phyloP scores from a whole-genome alignment of 495 filamentous ascomycete genomes.

The Echria macrotheca region DNA sequence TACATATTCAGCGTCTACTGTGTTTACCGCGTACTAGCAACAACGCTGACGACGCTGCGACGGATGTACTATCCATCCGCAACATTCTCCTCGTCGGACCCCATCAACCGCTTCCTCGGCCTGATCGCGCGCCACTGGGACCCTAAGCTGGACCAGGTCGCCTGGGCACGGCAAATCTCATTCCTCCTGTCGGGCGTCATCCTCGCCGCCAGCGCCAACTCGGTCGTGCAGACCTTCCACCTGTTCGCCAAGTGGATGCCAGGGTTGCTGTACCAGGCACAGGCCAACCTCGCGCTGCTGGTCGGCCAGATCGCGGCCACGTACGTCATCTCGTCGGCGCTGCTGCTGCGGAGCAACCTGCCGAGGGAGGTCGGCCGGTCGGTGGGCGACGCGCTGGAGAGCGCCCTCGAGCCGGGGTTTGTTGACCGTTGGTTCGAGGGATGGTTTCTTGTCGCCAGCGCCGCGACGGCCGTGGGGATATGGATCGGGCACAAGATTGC shows the following conservation, averaged over 20 bases:
- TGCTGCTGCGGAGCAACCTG: slow-evolving; percentile 67
- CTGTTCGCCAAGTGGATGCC: slow-evolving; percentile 68
- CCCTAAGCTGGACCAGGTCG: slow-evolving; percentile 59
- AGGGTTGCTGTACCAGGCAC: slow-evolving; percentile 51
- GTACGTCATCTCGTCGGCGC: slow-evolving; percentile 70
- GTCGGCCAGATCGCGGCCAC: slow-evolving; percentile 71
- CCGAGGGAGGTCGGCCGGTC: slow-evolving; percentile 65
- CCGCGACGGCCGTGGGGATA: slow-evolving; percentile 58
- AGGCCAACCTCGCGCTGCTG: slow-evolving; percentile 66
- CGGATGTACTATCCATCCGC: slow-evolving; percentile 45
- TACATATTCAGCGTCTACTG: slow-evolving; percentile 71
- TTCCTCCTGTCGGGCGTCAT: slow-evolving; percentile 75
- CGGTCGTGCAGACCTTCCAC: slow-evolving; percentile 68
- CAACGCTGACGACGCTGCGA: slow-evolving; percentile 55
- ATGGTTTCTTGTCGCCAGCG: slow-evolving; percentile 65
- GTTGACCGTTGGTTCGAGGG: slow-evolving; percentile 86
- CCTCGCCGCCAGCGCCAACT: slow-evolving; percentile 67
- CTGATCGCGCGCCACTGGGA: slow-evolving; percentile 68
- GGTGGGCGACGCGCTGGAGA: slow-evolving; percentile 65
- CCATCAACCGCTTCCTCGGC: slow-evolving; percentile 71
- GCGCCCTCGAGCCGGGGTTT: slow-evolving; percentile 61
- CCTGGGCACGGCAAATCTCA: slow-evolving; percentile 72
- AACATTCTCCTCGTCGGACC: slow-evolving; percentile 64
- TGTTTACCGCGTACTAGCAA: slow-evolving; percentile 67
- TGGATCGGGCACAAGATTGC: slow-evolving; percentile 60